These are phyloP conservation scores for Zychaea mexicana DNA, from an alignment of 371 early-diverging fungal species.

Conservation along the genomic window DNA sequence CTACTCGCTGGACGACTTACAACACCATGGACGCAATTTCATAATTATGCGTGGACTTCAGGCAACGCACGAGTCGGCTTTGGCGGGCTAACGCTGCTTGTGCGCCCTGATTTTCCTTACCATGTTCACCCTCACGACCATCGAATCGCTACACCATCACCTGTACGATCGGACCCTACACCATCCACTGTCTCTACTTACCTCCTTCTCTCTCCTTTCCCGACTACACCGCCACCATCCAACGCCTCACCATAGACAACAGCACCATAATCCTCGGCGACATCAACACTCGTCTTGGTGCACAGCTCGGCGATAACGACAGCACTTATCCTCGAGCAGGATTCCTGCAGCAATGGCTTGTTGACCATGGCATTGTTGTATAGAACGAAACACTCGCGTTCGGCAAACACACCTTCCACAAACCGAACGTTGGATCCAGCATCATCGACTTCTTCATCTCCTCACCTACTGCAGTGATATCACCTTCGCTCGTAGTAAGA, in stretches of 20 bases:
- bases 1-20: not conserved
- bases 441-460: constrained; percentile 11
- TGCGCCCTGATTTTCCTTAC: not conserved
- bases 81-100: constrained; percentile 1
- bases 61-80: not conserved
- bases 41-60: not conserved
- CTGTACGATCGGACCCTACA: not conserved
- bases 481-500: not conserved
- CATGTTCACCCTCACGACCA: not conserved
- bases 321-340: not conserved
- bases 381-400: not conserved
- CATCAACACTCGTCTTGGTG: constrained; percentile 6
- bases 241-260: not conserved
- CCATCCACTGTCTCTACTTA: not conserved
- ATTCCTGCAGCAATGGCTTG: not conserved
- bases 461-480: not conserved
- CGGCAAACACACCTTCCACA: not conserved
- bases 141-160: not conserved
- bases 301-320: not conserved
- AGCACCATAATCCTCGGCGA: constrained; percentile 4
- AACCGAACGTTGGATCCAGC: not conserved
- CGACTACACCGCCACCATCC: not conserved
- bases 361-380: not conserved
- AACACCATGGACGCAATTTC: not conserved
- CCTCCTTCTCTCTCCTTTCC: not conserved